These are phyloP conservation scores for Yamadazyma insecticola DNA, from an alignment of 805 yeast species.

Conservation along the genomic window DNA sequence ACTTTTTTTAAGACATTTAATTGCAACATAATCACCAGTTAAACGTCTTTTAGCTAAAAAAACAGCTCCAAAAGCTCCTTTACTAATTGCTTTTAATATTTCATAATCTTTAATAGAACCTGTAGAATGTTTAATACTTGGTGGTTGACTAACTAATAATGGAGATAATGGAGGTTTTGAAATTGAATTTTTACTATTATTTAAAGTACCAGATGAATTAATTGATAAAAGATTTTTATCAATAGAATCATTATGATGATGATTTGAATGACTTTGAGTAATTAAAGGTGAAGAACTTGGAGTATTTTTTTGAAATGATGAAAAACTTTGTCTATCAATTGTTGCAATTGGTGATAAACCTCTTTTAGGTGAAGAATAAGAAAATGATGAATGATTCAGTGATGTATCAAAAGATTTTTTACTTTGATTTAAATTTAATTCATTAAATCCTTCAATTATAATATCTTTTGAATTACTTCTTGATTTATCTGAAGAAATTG, in stretches of 20 bases:
- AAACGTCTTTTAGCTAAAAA: conserved; percentile 75
- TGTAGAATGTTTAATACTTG: conserved; percentile 44
- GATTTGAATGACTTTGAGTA: conserved; percentile 7
- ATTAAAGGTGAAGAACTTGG: conserved; percentile 21
- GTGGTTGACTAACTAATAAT: conserved; percentile 61
- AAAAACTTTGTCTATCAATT: conserved; percentile 44
- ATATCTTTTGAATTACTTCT: conserved; percentile 19
- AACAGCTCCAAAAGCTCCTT: conserved; percentile 97
- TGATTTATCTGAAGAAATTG: conserved; percentile 14
- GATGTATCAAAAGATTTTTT: conserved; percentile 9
- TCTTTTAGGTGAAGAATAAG: conserved; percentile 50
- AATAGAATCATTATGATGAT: neutral
- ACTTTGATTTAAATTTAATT: conserved; percentile 17
- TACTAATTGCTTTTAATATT: conserved; percentile 85
- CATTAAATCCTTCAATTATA: conserved; percentile 20
- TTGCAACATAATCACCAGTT: conserved; percentile 94
- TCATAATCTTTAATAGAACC: conserved; percentile 88
- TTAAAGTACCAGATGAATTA: neutral
- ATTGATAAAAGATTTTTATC: neutral
- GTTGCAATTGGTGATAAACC: conserved; percentile 48
- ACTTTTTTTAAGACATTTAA: conserved; percentile 83
- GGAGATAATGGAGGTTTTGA: conserved; percentile 78
- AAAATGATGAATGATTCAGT: conserved; percentile 15
- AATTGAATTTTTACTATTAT: neutral
- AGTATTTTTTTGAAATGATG: conserved; percentile 58